Percentiles rank a stretch among this genome's conserved stretches.
Conservation (phyloP, 2,329 filamentous ascomycete species). For the Calonectria pseudoreteaudii region DNA sequence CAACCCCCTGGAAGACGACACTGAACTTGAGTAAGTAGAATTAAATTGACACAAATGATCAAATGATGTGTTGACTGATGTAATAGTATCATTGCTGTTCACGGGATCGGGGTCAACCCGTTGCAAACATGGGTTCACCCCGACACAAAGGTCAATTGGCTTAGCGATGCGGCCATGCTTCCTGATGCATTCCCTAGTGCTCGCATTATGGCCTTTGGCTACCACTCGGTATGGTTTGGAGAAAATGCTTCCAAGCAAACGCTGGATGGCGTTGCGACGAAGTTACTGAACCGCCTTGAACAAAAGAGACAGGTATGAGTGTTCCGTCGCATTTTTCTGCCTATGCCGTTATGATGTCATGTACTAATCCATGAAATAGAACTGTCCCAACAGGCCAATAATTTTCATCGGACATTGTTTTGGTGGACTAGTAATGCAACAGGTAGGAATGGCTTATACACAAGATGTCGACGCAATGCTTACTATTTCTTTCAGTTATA, state of each 20-base stretch:
- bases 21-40: conserved; percentile 10
- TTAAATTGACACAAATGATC: background rate
- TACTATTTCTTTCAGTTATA: background rate
- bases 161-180: conserved; percentile 17
- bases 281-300: conserved; percentile 1
- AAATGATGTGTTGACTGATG: background rate
- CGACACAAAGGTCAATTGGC: conserved; percentile 18
- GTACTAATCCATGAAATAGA: background rate
- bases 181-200: conserved; percentile 16
- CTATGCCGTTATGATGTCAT: background rate
- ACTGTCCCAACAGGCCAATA: conserved; percentile 14
- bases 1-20: background rate
- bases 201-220: conserved; percentile 25
- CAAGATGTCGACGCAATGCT: background rate
- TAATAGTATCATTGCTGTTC: conserved; percentile 21
- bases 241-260: conserved; percentile 10
- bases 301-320: background rate
- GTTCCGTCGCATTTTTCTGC: background rate
- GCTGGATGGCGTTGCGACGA: conserved; percentile 6
- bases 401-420: conserved; percentile 31
- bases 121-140: conserved; percentile 16
- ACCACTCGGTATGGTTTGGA: conserved; percentile 29
- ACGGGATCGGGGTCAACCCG: conserved; percentile 24
- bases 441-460: background rate
- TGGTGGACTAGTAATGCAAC: conserved; percentile 25